Conservation (phyloP, 2,329 filamentous ascomycete species). For the Arthrinium puccinioides region DNA sequence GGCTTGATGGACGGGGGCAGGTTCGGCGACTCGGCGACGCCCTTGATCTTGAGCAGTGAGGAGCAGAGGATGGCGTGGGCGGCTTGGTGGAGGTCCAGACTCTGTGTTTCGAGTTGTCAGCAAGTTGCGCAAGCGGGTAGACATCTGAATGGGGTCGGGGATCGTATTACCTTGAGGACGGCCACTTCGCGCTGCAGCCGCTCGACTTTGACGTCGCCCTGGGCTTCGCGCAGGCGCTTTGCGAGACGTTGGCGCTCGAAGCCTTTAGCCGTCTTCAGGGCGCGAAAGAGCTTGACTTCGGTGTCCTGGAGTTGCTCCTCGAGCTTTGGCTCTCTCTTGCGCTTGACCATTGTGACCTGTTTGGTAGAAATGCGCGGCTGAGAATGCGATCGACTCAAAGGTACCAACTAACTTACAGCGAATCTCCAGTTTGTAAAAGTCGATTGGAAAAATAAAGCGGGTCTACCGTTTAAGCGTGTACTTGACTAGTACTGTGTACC, state of each 20-base stretch:
- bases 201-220: conserved; percentile 42
- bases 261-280: conserved; percentile 65
- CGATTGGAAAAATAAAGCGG: too few relatives aligned
- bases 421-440: too few relatives aligned
- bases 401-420: too few relatives aligned
- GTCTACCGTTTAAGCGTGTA: too few relatives aligned
- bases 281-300: conserved; percentile 54
- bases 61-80: conserved; percentile 49
- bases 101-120: conserved; percentile 25
- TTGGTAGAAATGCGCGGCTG: too few relatives aligned
- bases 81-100: conserved; percentile 50
- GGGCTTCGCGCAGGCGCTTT: conserved; percentile 45
- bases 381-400: too few relatives aligned
- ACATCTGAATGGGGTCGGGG: conserved; percentile 12
- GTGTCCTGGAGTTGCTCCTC: conserved; percentile 45
- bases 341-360: conserved; percentile 51
- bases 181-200: conserved; percentile 56
- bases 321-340: conserved; percentile 45
- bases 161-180: conserved; percentile 52
- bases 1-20: conserved; percentile 42
- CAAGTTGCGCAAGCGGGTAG: conserved; percentile 3
- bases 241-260: conserved; percentile 73
- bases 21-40: conserved; percentile 41
- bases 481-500: too few relatives aligned
- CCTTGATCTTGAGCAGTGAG: conserved; percentile 46